Evolutionary conservation across 148 eudicot species (phyloP), one percentile per base, ranked within the genome.

Genomic region (Rhododendron kiyosumense): DNA sequence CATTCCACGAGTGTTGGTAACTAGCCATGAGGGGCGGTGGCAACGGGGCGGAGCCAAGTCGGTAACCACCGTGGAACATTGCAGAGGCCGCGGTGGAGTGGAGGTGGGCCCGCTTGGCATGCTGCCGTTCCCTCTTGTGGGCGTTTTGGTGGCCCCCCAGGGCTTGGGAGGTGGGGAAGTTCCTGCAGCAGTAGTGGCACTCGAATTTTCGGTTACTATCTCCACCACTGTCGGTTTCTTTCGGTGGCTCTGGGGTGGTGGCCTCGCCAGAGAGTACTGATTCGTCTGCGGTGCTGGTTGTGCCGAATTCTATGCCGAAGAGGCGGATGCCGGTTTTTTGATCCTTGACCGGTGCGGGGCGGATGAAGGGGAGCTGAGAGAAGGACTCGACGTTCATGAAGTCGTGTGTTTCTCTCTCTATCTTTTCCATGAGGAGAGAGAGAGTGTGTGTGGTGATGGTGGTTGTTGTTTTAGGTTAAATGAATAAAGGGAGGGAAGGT

Each of bases 131-230:
- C 32, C 98, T 88, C 85, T 95, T 95, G 88, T 97, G 99, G 5
- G 99, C 99, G 85, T 97, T 97, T 75, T 97, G 99, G 87, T 97
- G 99, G 74, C 99, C 99, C 4, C 99, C 99, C 1, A 97, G 91
- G 65, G 99, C 99, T 88, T 97, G 99, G 1, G 99, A 97, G 10
- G 99, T 97, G 0, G 98, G 95, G 91, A 97, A 97, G 90, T 91
- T 94, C 83, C 98, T 82, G 86, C 94, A 90, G 79, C 99, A 97
- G 48, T 97, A 97, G 57, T 97, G 98, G 90, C 99, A 97, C 84
- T 97, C 98, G 78, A 97, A 97, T 41, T 94, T 97, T 2, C 96
- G 90, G 41, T 78, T 86, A 78, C 87, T 93, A 1, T 88, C 91
- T 2, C 85, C 86, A 7, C 20, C 86, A 3, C 34, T 13, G 5